Evolutionary conservation across 352 stramenopile genomes (phyloP).

Genomic region (Aphanomyces invadans): DNA sequence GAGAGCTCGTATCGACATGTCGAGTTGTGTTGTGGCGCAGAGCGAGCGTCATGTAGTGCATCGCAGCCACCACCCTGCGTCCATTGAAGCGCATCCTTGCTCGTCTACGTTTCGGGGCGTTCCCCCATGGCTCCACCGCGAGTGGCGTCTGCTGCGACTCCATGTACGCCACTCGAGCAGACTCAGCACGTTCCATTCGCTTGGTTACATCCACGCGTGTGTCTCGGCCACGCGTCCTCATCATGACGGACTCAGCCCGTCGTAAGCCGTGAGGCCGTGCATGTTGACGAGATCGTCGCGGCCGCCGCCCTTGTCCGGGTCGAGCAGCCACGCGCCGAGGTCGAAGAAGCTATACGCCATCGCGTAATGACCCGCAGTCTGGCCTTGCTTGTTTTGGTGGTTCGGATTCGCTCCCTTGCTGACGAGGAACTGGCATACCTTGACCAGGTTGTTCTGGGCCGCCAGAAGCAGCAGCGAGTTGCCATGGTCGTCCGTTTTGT

Average conservation of each 20-base stretch:
- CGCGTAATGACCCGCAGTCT: slow-evolving; percentile 90
- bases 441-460: slow-evolving; percentile 83
- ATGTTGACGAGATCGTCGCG: slow-evolving; percentile 86
- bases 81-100: too few relatives aligned
- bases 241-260: slow-evolving; percentile 48
- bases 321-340: slow-evolving; percentile 85
- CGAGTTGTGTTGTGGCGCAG: too few relatives aligned
- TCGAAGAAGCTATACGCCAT: slow-evolving; percentile 90
- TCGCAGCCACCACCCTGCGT: too few relatives aligned
- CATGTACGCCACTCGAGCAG: too few relatives aligned
- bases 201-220: too few relatives aligned
- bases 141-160: too few relatives aligned
- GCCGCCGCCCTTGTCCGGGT: slow-evolving; percentile 74
- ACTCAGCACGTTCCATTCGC: too few relatives aligned
- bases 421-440: slow-evolving; percentile 87
- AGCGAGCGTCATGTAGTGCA: too few relatives aligned
- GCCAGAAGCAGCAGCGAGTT: slow-evolving; percentile 86
- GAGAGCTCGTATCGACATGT: too few relatives aligned
- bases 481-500: slow-evolving; percentile 85
- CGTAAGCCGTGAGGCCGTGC: slow-evolving; percentile 86
- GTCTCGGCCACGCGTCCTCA: too few relatives aligned
- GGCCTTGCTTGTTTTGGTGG: slow-evolving; percentile 85
- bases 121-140: too few relatives aligned
- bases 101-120: too few relatives aligned
- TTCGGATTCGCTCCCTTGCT: slow-evolving; percentile 85